Percentiles rank a stretch among this genome's conserved stretches.
phyloP scores from a whole-genome alignment of 805 yeast genomes.

The Wickerhamiella lipophila region DNA sequence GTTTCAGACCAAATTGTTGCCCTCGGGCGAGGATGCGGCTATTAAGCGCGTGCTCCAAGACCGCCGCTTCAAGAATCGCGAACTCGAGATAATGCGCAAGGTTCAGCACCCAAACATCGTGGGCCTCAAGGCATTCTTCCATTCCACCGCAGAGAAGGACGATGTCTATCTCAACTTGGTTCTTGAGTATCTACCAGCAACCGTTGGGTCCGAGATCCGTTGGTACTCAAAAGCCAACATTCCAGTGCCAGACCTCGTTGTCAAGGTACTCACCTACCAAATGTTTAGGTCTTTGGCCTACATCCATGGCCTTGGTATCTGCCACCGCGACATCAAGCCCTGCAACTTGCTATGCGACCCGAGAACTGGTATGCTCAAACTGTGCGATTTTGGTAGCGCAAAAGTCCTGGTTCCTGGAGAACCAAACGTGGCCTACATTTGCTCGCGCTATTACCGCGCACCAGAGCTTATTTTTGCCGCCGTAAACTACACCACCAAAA shows the following conservation, averaged over 20 bases:
- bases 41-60: conserved; percentile 95
- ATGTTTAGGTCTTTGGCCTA: conserved; percentile 64
- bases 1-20: conserved; percentile 69
- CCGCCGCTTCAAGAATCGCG: conserved; percentile 90
- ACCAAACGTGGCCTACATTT: conserved; percentile 91
- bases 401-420: conserved; percentile 79
- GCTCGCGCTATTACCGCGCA: conserved; percentile 93
- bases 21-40: conserved; percentile 71
- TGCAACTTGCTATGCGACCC: conserved; percentile 84
- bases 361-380: conserved; percentile 64
- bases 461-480: conserved; percentile 98
- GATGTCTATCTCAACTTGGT: conserved; percentile 82
- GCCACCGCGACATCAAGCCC: conserved; percentile 91
- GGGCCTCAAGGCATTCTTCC: conserved; percentile 75
- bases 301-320: conserved; percentile 55
- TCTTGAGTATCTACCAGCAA: conserved; percentile 90
- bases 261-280: conserved; percentile 78
- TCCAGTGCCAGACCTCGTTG: conserved; percentile 80
- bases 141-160: conserved; percentile 59
- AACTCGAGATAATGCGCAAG: conserved; percentile 86
- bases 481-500: conserved; percentile 88
- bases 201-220: conserved; percentile 79
- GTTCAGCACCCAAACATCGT: conserved; percentile 80
- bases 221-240: conserved; percentile 45
- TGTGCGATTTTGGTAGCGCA: conserved; percentile 95